These are phyloP conservation scores for Phytophthora crassamura DNA, from an alignment of 352 stramenopile genomes.

Conservation along the genomic window DNA sequence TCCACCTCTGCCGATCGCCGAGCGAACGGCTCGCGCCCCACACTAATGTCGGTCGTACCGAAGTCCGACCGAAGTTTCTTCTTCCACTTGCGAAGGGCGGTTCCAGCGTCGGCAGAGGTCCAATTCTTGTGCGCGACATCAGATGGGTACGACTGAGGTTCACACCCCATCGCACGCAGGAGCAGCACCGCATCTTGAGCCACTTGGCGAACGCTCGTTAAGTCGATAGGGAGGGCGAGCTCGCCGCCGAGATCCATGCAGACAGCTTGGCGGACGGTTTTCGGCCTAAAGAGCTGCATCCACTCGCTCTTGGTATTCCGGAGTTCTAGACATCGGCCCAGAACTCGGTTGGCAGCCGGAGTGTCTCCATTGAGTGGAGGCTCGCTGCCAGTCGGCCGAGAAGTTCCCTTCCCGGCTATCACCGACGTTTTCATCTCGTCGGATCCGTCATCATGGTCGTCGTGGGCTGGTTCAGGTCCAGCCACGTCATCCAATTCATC, in stretches of 20 bases:
- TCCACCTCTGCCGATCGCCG: not conserved
- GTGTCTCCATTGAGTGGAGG: not conserved
- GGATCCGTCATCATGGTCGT: too few species aligned
- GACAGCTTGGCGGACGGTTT: not conserved
- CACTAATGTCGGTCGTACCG: not conserved
- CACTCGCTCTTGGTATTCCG: too few species aligned
- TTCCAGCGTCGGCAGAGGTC: not conserved
- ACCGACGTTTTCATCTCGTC: too few species aligned
- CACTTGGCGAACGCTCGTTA: not conserved
- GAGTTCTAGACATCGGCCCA: not conserved
- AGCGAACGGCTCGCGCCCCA: not conserved
- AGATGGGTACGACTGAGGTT: conserved; percentile 5
- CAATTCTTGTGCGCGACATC: not conserved
- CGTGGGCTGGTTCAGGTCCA: too few species aligned
- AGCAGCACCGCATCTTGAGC: conserved; percentile 4
- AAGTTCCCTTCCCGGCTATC: too few species aligned
- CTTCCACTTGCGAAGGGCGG: too few species aligned
- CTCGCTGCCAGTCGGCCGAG: too few species aligned
- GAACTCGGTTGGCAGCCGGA: conserved; percentile 6
- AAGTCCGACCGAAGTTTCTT: too few species aligned
- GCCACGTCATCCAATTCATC: too few species aligned
- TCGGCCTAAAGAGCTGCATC: not conserved
- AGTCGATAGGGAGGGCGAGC: not conserved
- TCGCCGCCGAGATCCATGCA: not conserved
- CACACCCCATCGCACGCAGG: conserved; percentile 2